Evolutionary conservation across 2,329 filamentous ascomycete genomes (phyloP).

Genomic region (Fusarium buxicola): DNA sequence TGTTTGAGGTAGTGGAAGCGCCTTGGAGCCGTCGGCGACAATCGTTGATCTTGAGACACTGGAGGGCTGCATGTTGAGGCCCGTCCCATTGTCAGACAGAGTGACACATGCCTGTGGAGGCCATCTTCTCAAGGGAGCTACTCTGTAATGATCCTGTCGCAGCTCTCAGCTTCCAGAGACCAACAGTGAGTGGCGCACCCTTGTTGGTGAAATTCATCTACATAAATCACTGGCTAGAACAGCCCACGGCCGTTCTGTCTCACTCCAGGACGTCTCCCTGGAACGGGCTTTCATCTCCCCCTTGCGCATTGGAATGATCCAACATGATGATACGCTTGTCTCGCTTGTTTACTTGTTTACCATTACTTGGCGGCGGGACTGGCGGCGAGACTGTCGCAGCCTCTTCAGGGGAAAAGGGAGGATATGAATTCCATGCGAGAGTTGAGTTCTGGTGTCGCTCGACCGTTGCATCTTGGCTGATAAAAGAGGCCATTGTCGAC

Average conservation of each 20-base stretch:
- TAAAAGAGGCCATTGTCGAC: constrained; percentile 40
- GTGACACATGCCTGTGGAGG: neutral
- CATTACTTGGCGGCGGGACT: constrained; percentile 27
- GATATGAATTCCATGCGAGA: constrained; percentile 1
- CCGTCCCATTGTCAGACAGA: too few species aligned
- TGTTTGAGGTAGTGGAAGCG: too few species aligned
- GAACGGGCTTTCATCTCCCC: constrained; percentile 31
- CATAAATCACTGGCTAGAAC: too few species aligned
- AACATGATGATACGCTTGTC: constrained; percentile 18
- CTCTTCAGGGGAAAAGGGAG: constrained; percentile 16
- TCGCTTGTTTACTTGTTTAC: too few species aligned
- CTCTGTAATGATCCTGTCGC: too few species aligned
- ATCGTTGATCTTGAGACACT: neutral
- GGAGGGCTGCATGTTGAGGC: too few species aligned
- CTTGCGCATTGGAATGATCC: constrained; percentile 37
- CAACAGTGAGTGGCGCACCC: too few species aligned
- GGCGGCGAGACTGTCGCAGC: constrained; percentile 27
- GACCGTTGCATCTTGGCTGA: constrained; percentile 10
- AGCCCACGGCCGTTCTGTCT: too few species aligned
- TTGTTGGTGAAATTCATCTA: too few species aligned
- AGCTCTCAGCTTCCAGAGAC: constrained; percentile 13
- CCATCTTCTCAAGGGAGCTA: neutral
- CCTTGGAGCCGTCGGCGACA: neutral
- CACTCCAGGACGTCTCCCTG: too few species aligned
- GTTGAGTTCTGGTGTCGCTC: neutral